Evolutionary conservation across 768 basidiomycete genomes (phyloP), one percentile per base, ranked within the genome.

Genomic region (Phanerochaete carnosa): DNA sequence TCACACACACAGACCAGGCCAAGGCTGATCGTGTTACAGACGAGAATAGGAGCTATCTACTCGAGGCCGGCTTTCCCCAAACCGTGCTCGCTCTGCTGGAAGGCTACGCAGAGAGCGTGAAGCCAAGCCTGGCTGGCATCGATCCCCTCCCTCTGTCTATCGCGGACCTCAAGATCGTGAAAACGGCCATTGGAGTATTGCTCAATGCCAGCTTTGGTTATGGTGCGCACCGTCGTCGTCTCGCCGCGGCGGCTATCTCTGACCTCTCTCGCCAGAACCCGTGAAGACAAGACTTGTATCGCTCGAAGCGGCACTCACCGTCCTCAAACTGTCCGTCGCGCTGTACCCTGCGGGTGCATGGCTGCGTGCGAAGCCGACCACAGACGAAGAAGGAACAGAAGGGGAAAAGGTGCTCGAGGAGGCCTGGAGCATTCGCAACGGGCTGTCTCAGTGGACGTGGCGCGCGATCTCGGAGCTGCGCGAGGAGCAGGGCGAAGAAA

Each of bases 281-380:
- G 86, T 92, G 58, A 88, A 86, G 70, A 80, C 75, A 50, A 80
- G 85, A 46, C 77, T 95, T 35, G 84, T 82, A 39, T 87, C 87
- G 0, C 76, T 89, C 7, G 88, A 90, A 69, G 84, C 87, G 8
- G 83, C 86, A 3, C 72, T 80, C 62, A 89, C 87, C 1, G 82
- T 94, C 50, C 77, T 93, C 58, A 85, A 83, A 58, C 70, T 94
- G 37, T 84, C 88, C 2, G 79, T 78, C 8, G 80, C 83, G 3
- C 79, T 93, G 69, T 94, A 92, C 70, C 88, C 88, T n/a, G 82
- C 86, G 13, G 85, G 83, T 11, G 75, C 82, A 13, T 94, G 92
- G 92, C 73, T 77, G 25, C 67, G 71, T 26, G 33, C 35, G 19
- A 43, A 19, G 16, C 33, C 33, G 12, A 1, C 15, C 22, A 15